Evolutionary conservation across 768 basidiomycete species (phyloP), one percentile per base, ranked within the genome.

Genomic region (Mycena filopes): DNA sequence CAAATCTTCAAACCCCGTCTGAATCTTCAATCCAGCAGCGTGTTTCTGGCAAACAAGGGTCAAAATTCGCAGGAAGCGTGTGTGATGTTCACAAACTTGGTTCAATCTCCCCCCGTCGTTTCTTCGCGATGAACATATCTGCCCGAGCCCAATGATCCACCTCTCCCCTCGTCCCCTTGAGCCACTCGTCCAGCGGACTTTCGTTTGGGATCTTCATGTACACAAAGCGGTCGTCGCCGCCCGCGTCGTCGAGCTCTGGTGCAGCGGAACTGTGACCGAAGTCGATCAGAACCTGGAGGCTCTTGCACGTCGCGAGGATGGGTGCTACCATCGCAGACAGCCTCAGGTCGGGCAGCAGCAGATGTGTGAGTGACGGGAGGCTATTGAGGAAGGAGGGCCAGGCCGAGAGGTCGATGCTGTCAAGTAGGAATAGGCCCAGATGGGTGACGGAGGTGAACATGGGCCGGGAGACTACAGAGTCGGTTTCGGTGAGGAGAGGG

Each of bases 41-140:
- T 11, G 36, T 36, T 36, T 36, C 36, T 36, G 36, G 36, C 36
- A 11, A 36, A 36, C 15, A 15, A 36, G 36, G 36, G 36, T 36
- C 10, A 36, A 36, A 15, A 45, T 45, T 45, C 20, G 23, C 9
- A 4, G 21, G 23, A 7, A 23, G 12, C 43, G 13, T 10, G 21
- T 23, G n/a, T 20, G 9, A 45, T 45, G 7, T 20, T 23, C 11
- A 36, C 36, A 31, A 23, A 42, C 48, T 33, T 15, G 55, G 43
- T 36, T 46, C 15, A 7, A 57, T 46, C 12, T 57, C 28, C 16
- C 45, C 45, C 12, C 43, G 43, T 25, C 43, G 21, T 23, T 47
- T 57, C 29, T 45, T 57, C 23, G 41, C 55, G 29, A 57, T 42
- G 21, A 57, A 57, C 13, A 18, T 26, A 20, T 57, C 55, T 20